Conservation (phyloP, 164 flowering plant genomes). For the Magnolia officinalis region DNA sequence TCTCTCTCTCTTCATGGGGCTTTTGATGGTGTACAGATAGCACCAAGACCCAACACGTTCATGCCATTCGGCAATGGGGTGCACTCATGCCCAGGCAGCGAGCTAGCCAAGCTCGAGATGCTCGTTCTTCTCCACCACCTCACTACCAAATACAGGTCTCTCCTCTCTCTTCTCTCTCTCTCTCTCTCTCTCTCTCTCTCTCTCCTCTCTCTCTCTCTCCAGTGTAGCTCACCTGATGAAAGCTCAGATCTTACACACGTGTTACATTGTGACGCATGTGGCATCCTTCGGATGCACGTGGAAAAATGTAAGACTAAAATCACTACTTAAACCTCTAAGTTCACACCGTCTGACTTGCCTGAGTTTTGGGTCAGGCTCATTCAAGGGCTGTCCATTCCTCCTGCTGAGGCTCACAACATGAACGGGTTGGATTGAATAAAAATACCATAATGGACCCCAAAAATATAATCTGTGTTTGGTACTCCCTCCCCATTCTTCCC, state of each 20-base stretch:
- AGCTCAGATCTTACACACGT: no score
- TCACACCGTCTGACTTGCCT: no score
- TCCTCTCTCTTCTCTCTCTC: slow-evolving; percentile 12
- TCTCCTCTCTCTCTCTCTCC: not conserved
- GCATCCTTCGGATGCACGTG: no score
- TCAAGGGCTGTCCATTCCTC: no score
- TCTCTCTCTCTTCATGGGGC: not conserved
- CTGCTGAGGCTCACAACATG: no score
- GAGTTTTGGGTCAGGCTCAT: no score
- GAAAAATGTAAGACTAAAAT: no score
- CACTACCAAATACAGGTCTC: slow-evolving; percentile 60
- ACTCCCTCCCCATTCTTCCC: not conserved
- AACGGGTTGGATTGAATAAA: no score
- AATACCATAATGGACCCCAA: not conserved
- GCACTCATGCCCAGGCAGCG: slow-evolving; percentile 92
- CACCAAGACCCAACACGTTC: slow-evolving; percentile 70
- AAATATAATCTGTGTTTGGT: not conserved
- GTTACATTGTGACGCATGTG: no score
- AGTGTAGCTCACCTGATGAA: no score
- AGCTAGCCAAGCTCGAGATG: slow-evolving; percentile 87
- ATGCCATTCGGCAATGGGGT: slow-evolving; percentile 91
- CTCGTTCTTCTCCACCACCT: slow-evolving; percentile 75
- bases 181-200: not conserved
- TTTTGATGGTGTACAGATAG: slow-evolving; percentile 36
- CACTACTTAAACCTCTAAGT: no score